Percentiles rank a stretch among this genome's conserved stretches.
These are phyloP conservation scores for Posidonia oceanica DNA, from an alignment of 116 monocot genomes.

Conservation along the genomic window DNA sequence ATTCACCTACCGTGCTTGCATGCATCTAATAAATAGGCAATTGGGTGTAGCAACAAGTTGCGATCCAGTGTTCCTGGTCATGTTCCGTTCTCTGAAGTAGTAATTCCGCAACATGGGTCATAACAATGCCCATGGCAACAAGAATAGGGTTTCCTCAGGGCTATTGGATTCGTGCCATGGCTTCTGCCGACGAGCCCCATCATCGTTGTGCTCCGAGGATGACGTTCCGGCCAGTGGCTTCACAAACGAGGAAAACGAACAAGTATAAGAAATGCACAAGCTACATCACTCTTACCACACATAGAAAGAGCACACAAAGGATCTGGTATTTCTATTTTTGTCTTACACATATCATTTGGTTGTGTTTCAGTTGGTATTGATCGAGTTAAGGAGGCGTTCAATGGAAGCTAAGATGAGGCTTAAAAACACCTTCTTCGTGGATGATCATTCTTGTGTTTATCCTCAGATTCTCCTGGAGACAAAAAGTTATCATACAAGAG, in stretches of 20 bases:
- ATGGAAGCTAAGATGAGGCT: conserved; percentile 14
- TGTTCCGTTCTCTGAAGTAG: neutral
- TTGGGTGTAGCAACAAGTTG: no score
- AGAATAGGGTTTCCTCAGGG: neutral
- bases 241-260: conserved; percentile 27
- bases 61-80: neutral
- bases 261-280: conserved; percentile 3
- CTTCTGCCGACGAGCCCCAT: conserved; percentile 11
- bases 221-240: neutral
- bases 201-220: conserved; percentile 23
- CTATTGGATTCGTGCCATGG: conserved; percentile 8
- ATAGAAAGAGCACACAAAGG: neutral
- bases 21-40: no score
- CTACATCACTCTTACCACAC: neutral
- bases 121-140: neutral
- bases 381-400: conserved; percentile 26
- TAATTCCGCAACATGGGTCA: neutral
- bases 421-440: conserved; percentile 4
- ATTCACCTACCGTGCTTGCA: neutral
- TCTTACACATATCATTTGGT: neutral
- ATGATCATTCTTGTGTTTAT: conserved; percentile 2
- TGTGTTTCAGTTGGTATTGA: conserved; percentile 21
- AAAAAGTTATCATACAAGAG: neutral
- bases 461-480: conserved; percentile 11
- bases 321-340: neutral